These are phyloP conservation scores for Euphorbia celastroides DNA, from an alignment of 441 rosid species.

Conservation along the genomic window DNA sequence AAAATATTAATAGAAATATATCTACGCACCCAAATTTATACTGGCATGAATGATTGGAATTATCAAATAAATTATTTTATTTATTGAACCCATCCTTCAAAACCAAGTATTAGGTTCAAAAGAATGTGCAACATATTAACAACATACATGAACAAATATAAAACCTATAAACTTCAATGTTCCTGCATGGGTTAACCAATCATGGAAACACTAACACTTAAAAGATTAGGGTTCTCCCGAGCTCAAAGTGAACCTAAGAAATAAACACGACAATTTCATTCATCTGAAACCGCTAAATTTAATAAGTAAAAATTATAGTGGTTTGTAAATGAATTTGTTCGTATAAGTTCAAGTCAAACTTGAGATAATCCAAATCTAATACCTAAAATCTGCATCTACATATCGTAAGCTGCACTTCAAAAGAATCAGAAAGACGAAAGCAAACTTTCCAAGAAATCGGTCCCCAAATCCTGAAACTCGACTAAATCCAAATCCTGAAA, in stretches of 20 bases:
- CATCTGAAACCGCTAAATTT: too few species aligned
- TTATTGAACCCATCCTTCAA: not conserved
- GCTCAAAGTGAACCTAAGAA: not conserved
- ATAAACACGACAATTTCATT: not conserved
- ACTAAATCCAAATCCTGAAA: conserved; percentile 44
- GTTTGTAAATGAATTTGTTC: too few species aligned
- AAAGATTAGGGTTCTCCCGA: not conserved
- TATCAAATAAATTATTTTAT: not conserved
- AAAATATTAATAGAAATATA: too few species aligned
- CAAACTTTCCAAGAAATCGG: conserved; percentile 58
- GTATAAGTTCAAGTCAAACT: not conserved
- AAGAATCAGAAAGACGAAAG: conserved; percentile 40
- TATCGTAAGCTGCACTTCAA: not conserved
- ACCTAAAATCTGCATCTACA: not conserved
- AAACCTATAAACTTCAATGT: not conserved
- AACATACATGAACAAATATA: not conserved
- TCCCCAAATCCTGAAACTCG: conserved; percentile 68
- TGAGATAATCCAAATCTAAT: not conserved
- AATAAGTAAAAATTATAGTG: too few species aligned
- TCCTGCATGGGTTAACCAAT: not conserved
- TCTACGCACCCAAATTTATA: not conserved
- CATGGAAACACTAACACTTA: not conserved
- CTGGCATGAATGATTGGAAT: not conserved
- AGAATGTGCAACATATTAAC: not conserved
- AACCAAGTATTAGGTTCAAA: not conserved